Conservation (phyloP, 345 rosid genomes). For the Eucalyptus curtisii region DNA sequence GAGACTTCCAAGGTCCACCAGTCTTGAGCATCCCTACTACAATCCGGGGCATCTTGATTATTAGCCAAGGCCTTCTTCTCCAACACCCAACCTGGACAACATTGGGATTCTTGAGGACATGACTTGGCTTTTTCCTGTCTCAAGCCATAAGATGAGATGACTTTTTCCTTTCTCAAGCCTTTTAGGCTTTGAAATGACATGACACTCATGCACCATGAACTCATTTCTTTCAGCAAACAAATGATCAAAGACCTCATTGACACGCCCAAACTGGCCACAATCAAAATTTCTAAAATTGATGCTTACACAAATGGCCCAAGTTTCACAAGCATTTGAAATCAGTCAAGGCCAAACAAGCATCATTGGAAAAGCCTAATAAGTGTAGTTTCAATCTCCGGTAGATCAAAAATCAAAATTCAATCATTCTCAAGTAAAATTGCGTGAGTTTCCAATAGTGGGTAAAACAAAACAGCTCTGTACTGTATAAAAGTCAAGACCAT, state of each 20-base stretch:
- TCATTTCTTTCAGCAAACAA: neutral
- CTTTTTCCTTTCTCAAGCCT: neutral
- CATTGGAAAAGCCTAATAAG: neutral
- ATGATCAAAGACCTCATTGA: neutral
- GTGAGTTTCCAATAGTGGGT: neutral
- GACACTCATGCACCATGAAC: neutral
- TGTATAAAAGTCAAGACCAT: neutral
- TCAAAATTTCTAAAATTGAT: too few relatives aligned
- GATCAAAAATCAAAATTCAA: neutral
- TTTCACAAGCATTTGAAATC: neutral
- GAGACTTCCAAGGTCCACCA: neutral
- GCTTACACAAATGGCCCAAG: neutral
- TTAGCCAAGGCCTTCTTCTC: too few relatives aligned
- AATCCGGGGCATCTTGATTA: rapidly evolving
- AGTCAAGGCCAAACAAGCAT: neutral
- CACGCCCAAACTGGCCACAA: rapidly evolving
- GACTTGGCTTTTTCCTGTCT: too few relatives aligned
- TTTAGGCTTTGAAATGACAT: neutral
- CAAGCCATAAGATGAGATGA: too few relatives aligned
- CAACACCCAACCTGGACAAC: rapidly evolving
- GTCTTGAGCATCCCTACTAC: neutral
- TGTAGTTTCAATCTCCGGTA: neutral
- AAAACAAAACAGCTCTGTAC: neutral
- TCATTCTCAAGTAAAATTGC: neutral
- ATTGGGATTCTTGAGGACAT: too few relatives aligned